Percentiles rank a stretch among this genome's conserved stretches.
These are phyloP conservation scores for Hypericum androsaemum DNA, from an alignment of 345 rosid species.

Conservation along the genomic window DNA sequence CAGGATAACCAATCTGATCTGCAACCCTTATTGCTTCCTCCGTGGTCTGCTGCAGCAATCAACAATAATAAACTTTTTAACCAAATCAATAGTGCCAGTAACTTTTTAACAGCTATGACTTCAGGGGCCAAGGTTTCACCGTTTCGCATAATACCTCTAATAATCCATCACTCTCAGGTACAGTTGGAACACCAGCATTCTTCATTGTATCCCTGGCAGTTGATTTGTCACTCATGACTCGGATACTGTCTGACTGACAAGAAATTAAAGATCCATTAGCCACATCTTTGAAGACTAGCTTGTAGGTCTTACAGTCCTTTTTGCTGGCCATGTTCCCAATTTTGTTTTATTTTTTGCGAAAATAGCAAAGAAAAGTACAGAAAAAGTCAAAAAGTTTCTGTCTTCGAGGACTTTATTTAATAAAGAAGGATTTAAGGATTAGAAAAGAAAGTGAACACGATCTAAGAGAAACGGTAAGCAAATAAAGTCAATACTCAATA, in stretches of 20 bases:
- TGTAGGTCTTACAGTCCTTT: too few species aligned
- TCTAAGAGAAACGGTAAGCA: too few species aligned
- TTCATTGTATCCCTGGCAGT: slow-evolving; percentile 99
- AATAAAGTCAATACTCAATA: too few species aligned
- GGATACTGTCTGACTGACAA: slow-evolving; percentile 92
- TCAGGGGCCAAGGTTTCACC: not conserved
- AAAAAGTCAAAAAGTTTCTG: too few species aligned
- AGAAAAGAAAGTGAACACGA: too few species aligned
- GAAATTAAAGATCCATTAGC: not conserved
- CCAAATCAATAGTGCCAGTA: not conserved
- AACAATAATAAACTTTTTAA: not conserved
- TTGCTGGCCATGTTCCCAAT: too few species aligned
- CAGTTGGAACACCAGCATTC: slow-evolving; percentile 96
- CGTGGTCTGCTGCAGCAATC: slow-evolving; percentile 50
- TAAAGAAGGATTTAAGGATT: too few species aligned
- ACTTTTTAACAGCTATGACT: not conserved
- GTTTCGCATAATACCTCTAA: slow-evolving; percentile 44
- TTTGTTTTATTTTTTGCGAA: too few species aligned
- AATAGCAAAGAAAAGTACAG: too few species aligned
- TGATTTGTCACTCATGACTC: slow-evolving; percentile 95
- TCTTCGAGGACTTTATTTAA: too few species aligned
- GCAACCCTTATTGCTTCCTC: slow-evolving; percentile 87
- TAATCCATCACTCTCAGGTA: slow-evolving; percentile 95
- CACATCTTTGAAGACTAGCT: too few species aligned
- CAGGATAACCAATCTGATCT: slow-evolving; percentile 82